These are phyloP conservation scores for Neopestalotiopsis sp. DNA, from an alignment of 2,329 filamentous ascomycete species.

Conservation along the genomic window DNA sequence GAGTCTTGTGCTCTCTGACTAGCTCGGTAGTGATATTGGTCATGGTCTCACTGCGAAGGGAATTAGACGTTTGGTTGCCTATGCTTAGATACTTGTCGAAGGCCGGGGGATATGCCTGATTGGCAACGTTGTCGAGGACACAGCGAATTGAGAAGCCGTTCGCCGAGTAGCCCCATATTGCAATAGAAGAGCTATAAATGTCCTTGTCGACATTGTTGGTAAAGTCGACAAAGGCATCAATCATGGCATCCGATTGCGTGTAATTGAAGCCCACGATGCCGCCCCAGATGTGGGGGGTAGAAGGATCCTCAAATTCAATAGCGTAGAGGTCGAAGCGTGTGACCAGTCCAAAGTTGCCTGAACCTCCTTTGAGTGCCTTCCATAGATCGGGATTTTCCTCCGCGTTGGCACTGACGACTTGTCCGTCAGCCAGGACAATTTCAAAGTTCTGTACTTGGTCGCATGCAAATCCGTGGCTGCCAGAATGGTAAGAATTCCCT, in stretches of 20 bases:
- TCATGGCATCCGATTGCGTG: slow-evolving; percentile 17
- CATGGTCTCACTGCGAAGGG: slow-evolving; percentile 18
- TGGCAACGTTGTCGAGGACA: slow-evolving; percentile 14
- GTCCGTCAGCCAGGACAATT: slow-evolving; percentile 45
- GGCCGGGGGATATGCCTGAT: slow-evolving; percentile 16
- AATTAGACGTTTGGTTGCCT: slow-evolving; percentile 9
- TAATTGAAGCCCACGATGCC: slow-evolving; percentile 20
- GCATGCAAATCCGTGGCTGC: slow-evolving; percentile 45
- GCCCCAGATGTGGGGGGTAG: slow-evolving; percentile 21
- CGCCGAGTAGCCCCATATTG: background rate
- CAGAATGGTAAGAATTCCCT: slow-evolving; percentile 28
- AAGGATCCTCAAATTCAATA: slow-evolving; percentile 18
- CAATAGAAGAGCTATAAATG: background rate
- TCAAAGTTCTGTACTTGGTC: slow-evolving; percentile 48
- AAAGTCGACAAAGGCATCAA: slow-evolving; percentile 24
- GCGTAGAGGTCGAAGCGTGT: slow-evolving; percentile 35
- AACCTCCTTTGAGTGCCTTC: slow-evolving; percentile 49
- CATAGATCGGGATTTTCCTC: slow-evolving; percentile 44
- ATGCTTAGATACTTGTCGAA: slow-evolving; percentile 22
- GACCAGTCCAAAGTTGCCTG: slow-evolving; percentile 48
- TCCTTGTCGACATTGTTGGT: slow-evolving; percentile 16
- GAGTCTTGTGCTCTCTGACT: slow-evolving; percentile 3
- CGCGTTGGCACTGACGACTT: slow-evolving; percentile 44
- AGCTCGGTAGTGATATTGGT: slow-evolving; percentile 19
- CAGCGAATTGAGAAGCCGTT: background rate